Conservation (phyloP, 257 asterid genomes). For the Phtheirospermum japonicum region DNA sequence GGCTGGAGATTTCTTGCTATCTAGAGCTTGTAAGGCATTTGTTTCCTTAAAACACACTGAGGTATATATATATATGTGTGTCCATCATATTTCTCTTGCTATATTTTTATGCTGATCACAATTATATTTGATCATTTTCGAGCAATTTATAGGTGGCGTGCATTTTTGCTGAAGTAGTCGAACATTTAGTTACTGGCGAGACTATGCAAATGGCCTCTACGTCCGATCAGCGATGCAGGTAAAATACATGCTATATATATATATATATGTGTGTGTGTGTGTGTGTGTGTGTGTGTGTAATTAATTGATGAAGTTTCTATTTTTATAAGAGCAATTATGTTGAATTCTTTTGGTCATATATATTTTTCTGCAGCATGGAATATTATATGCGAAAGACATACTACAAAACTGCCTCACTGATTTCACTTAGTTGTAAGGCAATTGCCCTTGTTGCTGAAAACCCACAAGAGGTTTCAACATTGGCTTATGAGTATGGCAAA, state of each 20-base stretch:
- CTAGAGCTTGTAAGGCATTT: constrained; percentile 92
- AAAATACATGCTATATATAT: neutral
- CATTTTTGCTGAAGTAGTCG: constrained; percentile 80
- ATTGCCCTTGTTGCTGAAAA: constrained; percentile 91
- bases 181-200: constrained; percentile 96
- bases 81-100: constrained; percentile 3
- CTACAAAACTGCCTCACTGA: constrained; percentile 90
- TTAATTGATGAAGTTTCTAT: no score
- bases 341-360: neutral
- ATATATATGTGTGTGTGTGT: no score
- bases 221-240: constrained; percentile 90
- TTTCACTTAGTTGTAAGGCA: constrained; percentile 91
- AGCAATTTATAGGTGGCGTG: constrained; percentile 58
- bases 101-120: no score
- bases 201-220: constrained; percentile 92
- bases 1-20: constrained; percentile 93
- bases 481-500: constrained; percentile 93
- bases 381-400: constrained; percentile 94
- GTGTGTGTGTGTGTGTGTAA: no score
- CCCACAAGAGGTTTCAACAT: constrained; percentile 67
- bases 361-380: constrained; percentile 72
- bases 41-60: constrained; percentile 87
- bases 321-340: no score
- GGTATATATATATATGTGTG: constrained; percentile 36
- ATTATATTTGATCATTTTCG: no score